Base-by-base conservation (phyloP, 257 asterid genomes). In the Verbascum thapsus region DNA sequence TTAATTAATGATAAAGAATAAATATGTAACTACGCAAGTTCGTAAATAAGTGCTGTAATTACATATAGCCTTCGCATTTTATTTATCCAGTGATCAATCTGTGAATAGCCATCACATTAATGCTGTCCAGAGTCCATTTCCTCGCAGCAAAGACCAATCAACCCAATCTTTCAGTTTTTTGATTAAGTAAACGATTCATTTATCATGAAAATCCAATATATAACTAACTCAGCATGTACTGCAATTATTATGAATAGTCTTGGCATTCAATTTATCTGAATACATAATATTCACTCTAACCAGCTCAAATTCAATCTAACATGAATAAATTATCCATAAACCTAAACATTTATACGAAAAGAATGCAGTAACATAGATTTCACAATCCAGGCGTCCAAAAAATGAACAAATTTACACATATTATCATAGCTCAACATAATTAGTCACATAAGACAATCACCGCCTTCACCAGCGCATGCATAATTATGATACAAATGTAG, bases 201-300 rank as follows among this genome's bases (percentile, higher is more conserved):
- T 26, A 26, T n/a, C n/a, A n/a, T 26, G 5, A 26, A 26, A 26
- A 26, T 17, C 7, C 1, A 12, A 5, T 10, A 12, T 8, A 20
- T 35, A 34, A 18, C 9, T 16, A 56, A 11, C 16, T 10, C 0
- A 54, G 13, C 47, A 16, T 5, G 10, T 12, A 8, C 32, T 5
- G 16, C 2, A 15, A 6, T 2, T 15, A 13, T n/a, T 32, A 30
- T n/a, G 17, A 37, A 60, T 16, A 8, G 40, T 41, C 49, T 22
- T 43, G 39, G 39, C 32, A 30, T 55, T 34, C 35, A 37, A 72
- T 37, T 32, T 35, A n/a, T 66, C 59, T 35, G 8, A 7, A 13
- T 2, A 2, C 0, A 7, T 15, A 18, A 6, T 20, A 10, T 0
- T 34, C 41, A 20, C 58, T 2, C 48, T 8, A 7, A 39, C 63